Evolutionary conservation across 371 early-diverging fungal genomes (phyloP).

Genomic region (Mucor lusitanicus): DNA sequence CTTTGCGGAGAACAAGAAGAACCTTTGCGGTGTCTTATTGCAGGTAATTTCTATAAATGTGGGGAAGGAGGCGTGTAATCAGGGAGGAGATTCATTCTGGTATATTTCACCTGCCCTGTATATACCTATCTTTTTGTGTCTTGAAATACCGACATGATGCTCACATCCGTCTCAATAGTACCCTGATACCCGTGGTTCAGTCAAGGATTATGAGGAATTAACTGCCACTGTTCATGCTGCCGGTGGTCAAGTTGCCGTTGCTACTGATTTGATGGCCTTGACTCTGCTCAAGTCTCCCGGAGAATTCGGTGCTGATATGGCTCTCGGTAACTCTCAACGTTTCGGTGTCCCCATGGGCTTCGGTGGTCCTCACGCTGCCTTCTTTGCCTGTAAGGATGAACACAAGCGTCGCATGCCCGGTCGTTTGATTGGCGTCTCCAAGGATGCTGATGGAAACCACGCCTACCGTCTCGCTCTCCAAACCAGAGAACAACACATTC

Average conservation of each 20-base stretch:
- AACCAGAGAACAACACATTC: constrained; percentile 98
- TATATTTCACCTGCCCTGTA: background rate
- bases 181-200: constrained; percentile 87
- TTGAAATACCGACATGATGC: background rate
- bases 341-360: constrained; percentile 98
- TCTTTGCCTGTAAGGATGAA: constrained; percentile 91
- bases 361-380: constrained; percentile 99
- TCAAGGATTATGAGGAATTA: constrained; percentile 80
- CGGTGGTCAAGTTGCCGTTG: constrained; percentile 88
- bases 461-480: constrained; percentile 96
- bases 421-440: constrained; percentile 93
- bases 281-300: constrained; percentile 91
- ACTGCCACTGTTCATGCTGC: constrained; percentile 75
- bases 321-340: constrained; percentile 93
- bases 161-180: constrained; percentile 62
- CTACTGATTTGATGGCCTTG: constrained; percentile 94
- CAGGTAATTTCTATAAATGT: constrained; percentile 62
- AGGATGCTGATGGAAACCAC: constrained; percentile 82
- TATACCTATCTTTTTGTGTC: background rate
- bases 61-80: background rate
- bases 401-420: constrained; percentile 96
- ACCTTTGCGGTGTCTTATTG: constrained; percentile 85
- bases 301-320: constrained; percentile 96
- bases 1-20: constrained; percentile 71
- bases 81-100: background rate